Base-by-base conservation (phyloP, 495 filamentous ascomycete species). In the Hypoxylon intermedium region DNA sequence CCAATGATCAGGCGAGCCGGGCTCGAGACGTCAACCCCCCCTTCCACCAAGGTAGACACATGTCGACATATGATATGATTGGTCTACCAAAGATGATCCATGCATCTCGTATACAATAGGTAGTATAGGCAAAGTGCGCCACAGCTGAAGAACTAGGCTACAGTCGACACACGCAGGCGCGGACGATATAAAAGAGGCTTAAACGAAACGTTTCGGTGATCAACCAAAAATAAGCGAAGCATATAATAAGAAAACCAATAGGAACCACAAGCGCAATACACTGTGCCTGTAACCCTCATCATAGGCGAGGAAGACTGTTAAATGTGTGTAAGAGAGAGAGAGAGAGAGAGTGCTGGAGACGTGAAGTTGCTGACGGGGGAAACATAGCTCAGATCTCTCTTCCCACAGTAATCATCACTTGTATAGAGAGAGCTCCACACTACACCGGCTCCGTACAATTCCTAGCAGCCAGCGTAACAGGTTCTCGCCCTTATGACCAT, bases 71-170 rank as follows among this genome's bases (percentile, higher is more conserved):
- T 19, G 19, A 11, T 23, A 21, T 69, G 61, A 74, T 75, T 75
- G 71, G 73, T 49, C 53, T 34, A 26, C 15, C 19, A 30, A 26
- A 40, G 21, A 38, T 34, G 18, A 68, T 66, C 65, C 65, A 54
- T 65, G 49, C 52, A 64, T 62, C 47, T 57, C 37, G 52, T 64
- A 55, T 65, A 63, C 42, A 50, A 52, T 61, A 63, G 42, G 46
- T 42, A 52, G 21, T 21, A 50, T 54, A 43, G 41, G 46, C 52
- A 64, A 56, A 65, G 62, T 65, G 68, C 75, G 74, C 75, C 75
- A 77, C 71, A 75, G 75, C 75, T 78, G 72, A 76, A 67, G 67
- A 45, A 63, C 55, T 58, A 68, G 60, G 65, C 58, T 62, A 51
- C 68, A 55, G 55, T 52, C 53, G 47, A 48, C 31, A 48, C 50